Base-by-base conservation (phyloP, 1,284 basidiomycete genomes). In the Sanghuangporus sanghuang region DNA sequence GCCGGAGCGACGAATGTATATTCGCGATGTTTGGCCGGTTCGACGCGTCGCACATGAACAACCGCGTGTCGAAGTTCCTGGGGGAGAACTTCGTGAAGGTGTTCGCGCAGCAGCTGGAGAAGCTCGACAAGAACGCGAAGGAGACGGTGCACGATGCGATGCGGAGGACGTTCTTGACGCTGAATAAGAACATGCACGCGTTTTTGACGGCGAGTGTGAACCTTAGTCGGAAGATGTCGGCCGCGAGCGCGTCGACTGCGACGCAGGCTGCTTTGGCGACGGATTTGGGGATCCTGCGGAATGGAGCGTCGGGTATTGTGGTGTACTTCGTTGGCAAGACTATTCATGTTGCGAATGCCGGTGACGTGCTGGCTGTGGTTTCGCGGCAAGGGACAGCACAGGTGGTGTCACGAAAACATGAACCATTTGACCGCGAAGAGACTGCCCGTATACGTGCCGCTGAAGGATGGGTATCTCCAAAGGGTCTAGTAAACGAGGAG, bases 401-500 rank as follows among this genome's bases (percentile, higher is more conserved):
- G 60, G 76, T 90, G 16, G 79, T 98, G 39, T 92, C 95, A 23
- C 83, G 80, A 69, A 87, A 89, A 70, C 97, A 99, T 73, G 92
- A 96, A 66, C 96, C 97, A 0, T 95, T 95, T 64, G 92, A 97
- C 71, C 84, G 89, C 27, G 79, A 80, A 18, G 97, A 99, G 77
- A 94, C 90, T 1, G 81, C 83, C 16, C 84, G 96, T 21, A 98
- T 99, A 66, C 88, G 97, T 38, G 81, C 86, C 0, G 93, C 95
- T 2, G 97, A 98, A 75, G 96, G 95, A 0, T 99, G 94, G 92
- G 90, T 99, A 44, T 95, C 95, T 4, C 91, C 94, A n/a, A 88
- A 91, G 67, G 96, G 96, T 6, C 81, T 91, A 36, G 90, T 99
- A 68, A 97, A 97, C 75, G 95, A 98, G 73, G 91, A 95, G 71